A percentile compares a stretch with the other conserved stretches of the same genome.
Conservation (phyloP, 192 early-diverging fungal genomes). For the Cladochytrium replicatum region DNA sequence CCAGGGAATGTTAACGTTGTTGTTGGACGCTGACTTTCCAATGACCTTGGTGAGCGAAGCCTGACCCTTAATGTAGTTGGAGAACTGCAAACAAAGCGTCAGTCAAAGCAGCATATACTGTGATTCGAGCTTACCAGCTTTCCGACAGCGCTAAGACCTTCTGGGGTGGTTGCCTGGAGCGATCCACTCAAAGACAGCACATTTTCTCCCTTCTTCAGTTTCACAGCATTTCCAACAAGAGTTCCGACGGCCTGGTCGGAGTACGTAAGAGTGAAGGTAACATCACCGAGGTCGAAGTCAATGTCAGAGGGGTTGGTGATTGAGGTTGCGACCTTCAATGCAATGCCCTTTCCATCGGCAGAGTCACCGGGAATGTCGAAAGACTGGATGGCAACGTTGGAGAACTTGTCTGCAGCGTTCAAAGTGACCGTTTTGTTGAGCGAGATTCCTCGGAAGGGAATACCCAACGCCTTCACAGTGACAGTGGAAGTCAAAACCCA, state of each 20-base stretch:
- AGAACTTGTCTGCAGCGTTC: slow-evolving; percentile 33
- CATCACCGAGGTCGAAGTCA: slow-evolving; percentile 20
- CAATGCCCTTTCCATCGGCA: slow-evolving; percentile 21
- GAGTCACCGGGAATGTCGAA: slow-evolving; percentile 46
- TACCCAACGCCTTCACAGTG: slow-evolving; percentile 39
- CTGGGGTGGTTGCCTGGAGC: too few species aligned
- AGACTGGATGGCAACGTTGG: slow-evolving; percentile 21
- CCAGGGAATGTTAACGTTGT: too few species aligned
- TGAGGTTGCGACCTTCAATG: slow-evolving; percentile 13
- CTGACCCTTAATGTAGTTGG: too few species aligned
- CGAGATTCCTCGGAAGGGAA: slow-evolving; percentile 32
- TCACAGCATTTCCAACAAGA: slow-evolving; percentile 11
- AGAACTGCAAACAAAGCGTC: too few species aligned
- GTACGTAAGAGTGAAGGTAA: slow-evolving; percentile 12
- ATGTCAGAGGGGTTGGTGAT: slow-evolving; percentile 24
- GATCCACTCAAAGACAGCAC: too few species aligned
- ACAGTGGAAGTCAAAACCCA: too few species aligned
- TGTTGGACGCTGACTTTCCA: too few species aligned
- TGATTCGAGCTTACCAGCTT: too few species aligned
- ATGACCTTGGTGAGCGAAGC: too few species aligned
- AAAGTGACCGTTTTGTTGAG: slow-evolving; percentile 42
- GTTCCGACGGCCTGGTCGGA: slow-evolving; percentile 3
- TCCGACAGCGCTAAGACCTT: too few species aligned
- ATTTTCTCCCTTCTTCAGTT: not conserved
- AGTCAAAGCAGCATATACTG: too few species aligned